Evolutionary conservation across 306 rosid genomes (phyloP), one percentile per base, ranked within the genome.

Genomic region (Inga leiocalycina): DNA sequence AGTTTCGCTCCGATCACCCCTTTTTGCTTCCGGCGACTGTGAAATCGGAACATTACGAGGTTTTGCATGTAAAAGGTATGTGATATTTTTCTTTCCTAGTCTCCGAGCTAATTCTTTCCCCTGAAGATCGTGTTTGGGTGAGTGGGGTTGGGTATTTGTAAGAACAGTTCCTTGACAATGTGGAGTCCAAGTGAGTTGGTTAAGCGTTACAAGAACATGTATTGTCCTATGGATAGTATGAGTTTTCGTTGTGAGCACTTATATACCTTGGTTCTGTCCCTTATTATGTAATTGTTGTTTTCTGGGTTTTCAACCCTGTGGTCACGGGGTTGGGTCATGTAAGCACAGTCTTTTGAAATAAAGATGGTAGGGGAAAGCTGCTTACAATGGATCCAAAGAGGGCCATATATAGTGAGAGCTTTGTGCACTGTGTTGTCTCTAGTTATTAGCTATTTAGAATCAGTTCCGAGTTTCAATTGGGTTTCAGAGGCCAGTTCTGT

Each of bases 51-150:
- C 15, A 43, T 35, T 35, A 57, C 6, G 66, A 39, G 46, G 49
- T 44, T 24, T 54, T 71, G 46, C 46, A 41, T 52, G 69, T 37
- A 0, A 10, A 44, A 81, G 84, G 84, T 80, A 59, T 59, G 73
- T 20, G 61, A 44, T 27, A 51, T 41, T 19, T 22, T 22, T 32
- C 3, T 57, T 57, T 54, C 64, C 27, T 57, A 20, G 11, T 57
- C 12, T 57, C 27, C 3, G 64, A 20, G 64, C 64, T 57, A 57
- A 57, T 20, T 20, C 27, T 57, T 57, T 8, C 13, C 64, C 11
- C n/a, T 2, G 3, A 78, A 37, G 10, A 51, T 11, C 41, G 24
- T n/a, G 37, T n/a, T 37, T 37, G 46, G 32, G 20, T 56, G 45
- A 54, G 34, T 16, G 10, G 24, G 45, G 14, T 56, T 39, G 0